Conservation (phyloP, 1,284 basidiomycete genomes). For the Bjerkandera adusta region DNA sequence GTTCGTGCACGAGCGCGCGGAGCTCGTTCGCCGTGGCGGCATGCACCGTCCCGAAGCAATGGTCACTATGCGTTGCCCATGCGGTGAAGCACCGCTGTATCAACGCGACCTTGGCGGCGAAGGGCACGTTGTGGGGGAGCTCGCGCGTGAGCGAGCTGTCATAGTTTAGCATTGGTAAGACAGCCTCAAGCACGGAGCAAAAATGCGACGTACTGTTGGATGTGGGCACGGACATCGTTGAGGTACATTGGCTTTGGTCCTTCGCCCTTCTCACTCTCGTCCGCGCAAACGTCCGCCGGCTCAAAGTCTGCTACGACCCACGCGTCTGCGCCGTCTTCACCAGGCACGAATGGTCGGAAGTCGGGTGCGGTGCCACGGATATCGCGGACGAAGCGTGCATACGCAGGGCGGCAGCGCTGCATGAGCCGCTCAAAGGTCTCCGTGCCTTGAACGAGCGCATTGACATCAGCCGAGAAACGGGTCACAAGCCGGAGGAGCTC, state of each 20-base stretch:
- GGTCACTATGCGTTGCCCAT: constrained; percentile 50
- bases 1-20: constrained; percentile 37
- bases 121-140: constrained; percentile 64
- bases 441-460: constrained; percentile 47
- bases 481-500: constrained; percentile 52
- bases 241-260: constrained; percentile 41
- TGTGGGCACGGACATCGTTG: constrained; percentile 36
- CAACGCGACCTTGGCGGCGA: constrained; percentile 50
- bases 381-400: constrained; percentile 42
- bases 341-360: constrained; percentile 34
- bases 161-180: not conserved
- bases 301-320: not conserved
- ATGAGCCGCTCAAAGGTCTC: constrained; percentile 47
- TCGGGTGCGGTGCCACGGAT: constrained; percentile 54
- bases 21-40: constrained; percentile 39
- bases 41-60: constrained; percentile 46
- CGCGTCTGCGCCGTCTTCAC: not conserved
- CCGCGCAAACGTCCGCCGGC: not conserved
- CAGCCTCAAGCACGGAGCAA: not conserved
- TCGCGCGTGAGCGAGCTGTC: constrained; percentile 67
- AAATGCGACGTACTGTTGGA: constrained; percentile 7
- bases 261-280: constrained; percentile 1
- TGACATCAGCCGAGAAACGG: constrained; percentile 44
- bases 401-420: constrained; percentile 50
- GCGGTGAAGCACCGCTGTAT: constrained; percentile 43